Conservation (phyloP, 1,139 yeast species). For the Saccharomyces hybrid region DNA sequence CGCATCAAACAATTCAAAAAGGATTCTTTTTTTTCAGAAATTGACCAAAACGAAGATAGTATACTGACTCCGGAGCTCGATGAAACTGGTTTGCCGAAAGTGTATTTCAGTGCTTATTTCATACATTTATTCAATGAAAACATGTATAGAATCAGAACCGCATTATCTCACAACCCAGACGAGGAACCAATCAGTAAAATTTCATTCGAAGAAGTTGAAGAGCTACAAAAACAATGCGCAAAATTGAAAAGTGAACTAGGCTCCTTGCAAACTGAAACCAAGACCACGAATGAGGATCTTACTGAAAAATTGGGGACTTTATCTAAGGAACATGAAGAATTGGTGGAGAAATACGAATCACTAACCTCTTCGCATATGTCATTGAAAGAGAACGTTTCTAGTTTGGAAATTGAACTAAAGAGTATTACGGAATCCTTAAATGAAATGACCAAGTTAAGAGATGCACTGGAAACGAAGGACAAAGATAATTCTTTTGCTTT, state of each 20-base stretch:
- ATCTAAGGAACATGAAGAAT: conserved; percentile 19
- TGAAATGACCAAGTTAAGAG: conserved; percentile 10
- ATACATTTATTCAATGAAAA: conserved; percentile 64
- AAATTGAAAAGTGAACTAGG: conserved; percentile 31
- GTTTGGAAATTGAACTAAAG: conserved; percentile 8
- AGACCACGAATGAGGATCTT: conserved; percentile 4
- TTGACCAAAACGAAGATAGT: conserved; percentile 38
- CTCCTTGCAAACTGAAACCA: conserved; percentile 9
- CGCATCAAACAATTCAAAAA: conserved; percentile 69
- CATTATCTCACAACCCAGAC: conserved; percentile 68
- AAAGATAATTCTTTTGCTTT: conserved; percentile 6
- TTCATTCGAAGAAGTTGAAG: conserved; percentile 65
- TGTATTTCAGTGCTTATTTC: conserved; percentile 61
- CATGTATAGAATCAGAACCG: conserved; percentile 56
- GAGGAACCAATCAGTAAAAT: conserved; percentile 60
- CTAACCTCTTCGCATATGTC: conserved; percentile 6
- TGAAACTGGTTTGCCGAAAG: conserved; percentile 79
- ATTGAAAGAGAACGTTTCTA: conserved; percentile 6
- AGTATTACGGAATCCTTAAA: conserved; percentile 7
- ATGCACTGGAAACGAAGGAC: conserved; percentile 5
- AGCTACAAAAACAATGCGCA: conserved; percentile 31
- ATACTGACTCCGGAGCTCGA: conserved; percentile 48
- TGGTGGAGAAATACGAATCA: conserved; percentile 8
- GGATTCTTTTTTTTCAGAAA: conserved; percentile 46
- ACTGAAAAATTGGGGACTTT: conserved; percentile 8